A percentile compares a stretch with the other conserved stretches of the same genome.
phyloP scores from a whole-genome alignment of 2,329 filamentous ascomycete genomes.

The Cladosporium sphaerospermum region DNA sequence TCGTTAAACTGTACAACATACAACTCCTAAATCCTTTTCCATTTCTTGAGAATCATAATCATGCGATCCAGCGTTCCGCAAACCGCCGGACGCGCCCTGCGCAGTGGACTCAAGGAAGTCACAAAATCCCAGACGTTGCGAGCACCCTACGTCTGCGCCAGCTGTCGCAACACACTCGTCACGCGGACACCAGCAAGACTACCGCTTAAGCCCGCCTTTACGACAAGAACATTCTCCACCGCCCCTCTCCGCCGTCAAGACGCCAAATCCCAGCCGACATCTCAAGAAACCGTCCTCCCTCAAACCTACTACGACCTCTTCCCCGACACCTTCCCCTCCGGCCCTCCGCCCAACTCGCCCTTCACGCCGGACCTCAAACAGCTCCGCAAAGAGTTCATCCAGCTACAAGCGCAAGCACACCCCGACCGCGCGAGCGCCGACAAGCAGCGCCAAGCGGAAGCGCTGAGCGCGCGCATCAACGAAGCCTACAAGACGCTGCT shows the following conservation, averaged over 20 bases:
- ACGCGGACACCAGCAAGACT: neutral
- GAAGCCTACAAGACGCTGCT: slow-evolving; percentile 82
- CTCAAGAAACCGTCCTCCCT: neutral
- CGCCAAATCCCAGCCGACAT: neutral
- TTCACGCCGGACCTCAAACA: slow-evolving; percentile 67
- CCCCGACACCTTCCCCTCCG: slow-evolving; percentile 66
- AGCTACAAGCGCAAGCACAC: slow-evolving; percentile 70
- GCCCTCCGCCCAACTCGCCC: slow-evolving; percentile 68
- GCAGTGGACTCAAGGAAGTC: neutral
- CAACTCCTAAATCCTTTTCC: no score
- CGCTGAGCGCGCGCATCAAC: slow-evolving; percentile 77
- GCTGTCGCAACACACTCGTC: slow-evolving; percentile 12
- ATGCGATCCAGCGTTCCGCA: neutral
- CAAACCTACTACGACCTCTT: slow-evolving; percentile 82
- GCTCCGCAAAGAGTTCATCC: slow-evolving; percentile 79
- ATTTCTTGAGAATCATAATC: neutral
- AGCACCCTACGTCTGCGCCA: slow-evolving; percentile 18
- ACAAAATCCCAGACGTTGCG: neutral
- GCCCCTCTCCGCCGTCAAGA: slow-evolving; percentile 5
- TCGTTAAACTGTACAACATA: no score
- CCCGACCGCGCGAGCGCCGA: slow-evolving; percentile 57
- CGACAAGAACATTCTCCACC: slow-evolving; percentile 10
- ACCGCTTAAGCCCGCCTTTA: neutral
- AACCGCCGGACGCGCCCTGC: neutral
- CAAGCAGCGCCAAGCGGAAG: slow-evolving; percentile 60